Evolutionary conservation across 2,329 filamentous ascomycete species (phyloP).

Genomic region (Colletotrichum sojae): DNA sequence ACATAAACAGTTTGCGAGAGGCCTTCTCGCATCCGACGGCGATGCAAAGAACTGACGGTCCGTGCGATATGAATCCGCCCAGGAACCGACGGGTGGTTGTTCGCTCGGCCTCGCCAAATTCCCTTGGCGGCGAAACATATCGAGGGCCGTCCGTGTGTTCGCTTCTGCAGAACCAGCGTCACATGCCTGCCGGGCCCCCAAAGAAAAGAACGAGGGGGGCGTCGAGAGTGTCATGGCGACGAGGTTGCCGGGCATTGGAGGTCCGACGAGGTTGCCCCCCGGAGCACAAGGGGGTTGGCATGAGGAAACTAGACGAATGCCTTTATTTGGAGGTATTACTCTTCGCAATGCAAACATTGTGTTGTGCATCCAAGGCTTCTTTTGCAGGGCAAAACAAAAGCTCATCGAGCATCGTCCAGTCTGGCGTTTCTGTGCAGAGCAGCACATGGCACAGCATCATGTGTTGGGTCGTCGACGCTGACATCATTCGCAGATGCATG

Average conservation of each 20-base stretch:
- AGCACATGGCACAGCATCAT: no score
- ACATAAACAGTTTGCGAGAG: no score
- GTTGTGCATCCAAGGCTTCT: no score
- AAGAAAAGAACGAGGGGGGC: not conserved
- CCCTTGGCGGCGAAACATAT: slow-evolving; percentile 32
- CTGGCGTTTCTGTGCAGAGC: no score
- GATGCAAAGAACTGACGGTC: not conserved
- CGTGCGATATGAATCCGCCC: not conserved
- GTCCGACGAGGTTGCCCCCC: slow-evolving; percentile 21
- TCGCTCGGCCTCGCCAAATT: slow-evolving; percentile 36
- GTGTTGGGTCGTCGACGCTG: no score
- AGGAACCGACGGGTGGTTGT: not conserved
- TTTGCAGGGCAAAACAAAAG: no score
- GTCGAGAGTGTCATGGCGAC: slow-evolving; percentile 15
- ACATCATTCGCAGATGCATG: no score
- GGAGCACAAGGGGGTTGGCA: not conserved
- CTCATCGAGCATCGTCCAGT: no score
- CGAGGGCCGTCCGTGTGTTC: slow-evolving; percentile 30
- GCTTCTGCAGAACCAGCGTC: slow-evolving; percentile 16
- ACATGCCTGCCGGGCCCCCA: slow-evolving; percentile 30
- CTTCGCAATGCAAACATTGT: no score
- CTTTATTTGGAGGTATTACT: no score
- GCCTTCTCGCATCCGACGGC: no score
- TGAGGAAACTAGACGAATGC: no score
- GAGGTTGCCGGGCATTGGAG: slow-evolving; percentile 15